Percentiles rank a stretch among this genome's conserved stretches.
Conservation (phyloP, 305 asterid species). For the Solanum chacoense region DNA sequence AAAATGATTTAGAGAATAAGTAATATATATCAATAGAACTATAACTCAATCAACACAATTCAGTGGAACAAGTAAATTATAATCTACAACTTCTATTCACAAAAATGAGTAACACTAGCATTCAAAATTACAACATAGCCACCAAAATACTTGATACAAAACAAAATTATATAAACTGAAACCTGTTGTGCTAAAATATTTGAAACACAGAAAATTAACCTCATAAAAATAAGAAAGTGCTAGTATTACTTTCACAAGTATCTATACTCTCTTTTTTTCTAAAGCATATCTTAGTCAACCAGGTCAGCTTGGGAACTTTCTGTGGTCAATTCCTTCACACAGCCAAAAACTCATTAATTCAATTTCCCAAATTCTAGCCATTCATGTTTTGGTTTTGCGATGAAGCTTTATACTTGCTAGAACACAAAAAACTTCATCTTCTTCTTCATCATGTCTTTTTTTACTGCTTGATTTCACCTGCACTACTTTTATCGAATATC, state of each 20-base stretch:
- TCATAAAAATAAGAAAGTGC: neutral
- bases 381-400: neutral
- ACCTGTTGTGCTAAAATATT: neutral
- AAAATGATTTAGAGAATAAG: no score
- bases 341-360: neutral
- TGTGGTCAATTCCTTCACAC: neutral
- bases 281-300: conserved; percentile 4
- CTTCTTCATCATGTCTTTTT: neutral
- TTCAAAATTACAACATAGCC: neutral
- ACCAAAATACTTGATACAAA: neutral
- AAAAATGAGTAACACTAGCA: neutral
- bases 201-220: neutral
- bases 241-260: neutral
- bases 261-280: neutral
- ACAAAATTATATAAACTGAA: conserved; percentile 14
- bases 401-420: neutral
- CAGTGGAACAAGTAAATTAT: neutral
- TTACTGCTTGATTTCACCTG: conserved; percentile 37
- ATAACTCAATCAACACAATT: neutral
- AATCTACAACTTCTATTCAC: conserved; percentile 1
- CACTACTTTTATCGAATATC: conserved; percentile 25
- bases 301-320: neutral
- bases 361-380: neutral
- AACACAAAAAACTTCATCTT: neutral
- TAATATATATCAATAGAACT: neutral